A percentile compares a stretch with the other conserved stretches of the same genome.
Conservation (phyloP, 805 yeast genomes). For the Sugiyamaella smithiae region DNA sequence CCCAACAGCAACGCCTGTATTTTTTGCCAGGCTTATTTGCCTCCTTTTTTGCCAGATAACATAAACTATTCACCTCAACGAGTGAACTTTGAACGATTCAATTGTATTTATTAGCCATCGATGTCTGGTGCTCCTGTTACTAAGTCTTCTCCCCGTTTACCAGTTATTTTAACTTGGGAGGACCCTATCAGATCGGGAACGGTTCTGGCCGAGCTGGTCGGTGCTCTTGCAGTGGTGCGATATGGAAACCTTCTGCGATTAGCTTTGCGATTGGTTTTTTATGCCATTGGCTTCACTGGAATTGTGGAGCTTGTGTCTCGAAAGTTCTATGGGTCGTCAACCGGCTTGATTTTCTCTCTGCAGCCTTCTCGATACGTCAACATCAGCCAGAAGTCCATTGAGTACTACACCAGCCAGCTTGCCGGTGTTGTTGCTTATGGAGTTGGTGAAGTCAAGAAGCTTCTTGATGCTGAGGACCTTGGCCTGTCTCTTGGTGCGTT, state of each 20-base stretch:
- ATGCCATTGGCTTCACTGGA: slow-evolving; percentile 62
- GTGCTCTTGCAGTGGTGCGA: slow-evolving; percentile 47
- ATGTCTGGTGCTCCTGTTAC: neutral
- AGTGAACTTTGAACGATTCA: neutral
- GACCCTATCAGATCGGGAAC: slow-evolving; percentile 75
- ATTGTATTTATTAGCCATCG: neutral
- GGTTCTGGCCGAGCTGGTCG: slow-evolving; percentile 50
- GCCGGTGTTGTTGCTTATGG: slow-evolving; percentile 24
- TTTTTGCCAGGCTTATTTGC: neutral
- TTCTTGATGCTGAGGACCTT: slow-evolving; percentile 62
- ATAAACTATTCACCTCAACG: slow-evolving; percentile 1
- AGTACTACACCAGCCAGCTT: slow-evolving; percentile 42
- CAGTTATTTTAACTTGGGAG: slow-evolving; percentile 63
- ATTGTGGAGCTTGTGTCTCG: slow-evolving; percentile 76
- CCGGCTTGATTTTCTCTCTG: slow-evolving; percentile 75
- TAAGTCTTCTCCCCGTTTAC: slow-evolving; percentile 21
- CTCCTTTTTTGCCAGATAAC: slow-evolving; percentile 5
- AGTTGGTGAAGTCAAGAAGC: slow-evolving; percentile 30
- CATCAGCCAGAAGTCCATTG: slow-evolving; percentile 37
- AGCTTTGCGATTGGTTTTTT: slow-evolving; percentile 43
- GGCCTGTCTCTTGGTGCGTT: slow-evolving; percentile 73
- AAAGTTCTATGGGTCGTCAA: slow-evolving; percentile 57
- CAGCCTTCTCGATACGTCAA: slow-evolving; percentile 57
- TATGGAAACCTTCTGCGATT: slow-evolving; percentile 32
- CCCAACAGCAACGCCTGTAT: too few species aligned